Evolutionary conservation across 2,329 filamentous ascomycete species (phyloP).

Genomic region (Pseudodiploospora longispora): DNA sequence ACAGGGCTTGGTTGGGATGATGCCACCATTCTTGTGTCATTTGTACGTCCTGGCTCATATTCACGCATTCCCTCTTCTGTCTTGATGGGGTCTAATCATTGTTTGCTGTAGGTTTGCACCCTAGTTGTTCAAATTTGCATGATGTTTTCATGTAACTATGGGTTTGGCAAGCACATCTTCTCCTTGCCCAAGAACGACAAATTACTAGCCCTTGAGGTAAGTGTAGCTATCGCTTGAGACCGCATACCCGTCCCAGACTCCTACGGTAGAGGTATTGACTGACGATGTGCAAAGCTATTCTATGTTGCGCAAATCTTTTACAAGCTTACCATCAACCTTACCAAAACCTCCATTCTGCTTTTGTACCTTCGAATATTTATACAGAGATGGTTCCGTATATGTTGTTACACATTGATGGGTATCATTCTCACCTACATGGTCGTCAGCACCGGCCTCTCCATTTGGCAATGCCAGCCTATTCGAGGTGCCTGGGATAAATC

Average conservation of each 20-base stretch:
- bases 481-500: constrained; percentile 36
- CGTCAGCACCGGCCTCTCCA: constrained; percentile 35
- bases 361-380: constrained; percentile 48
- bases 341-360: constrained; percentile 43
- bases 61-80: neutral
- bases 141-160: constrained; percentile 32
- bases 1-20: constrained; percentile 34
- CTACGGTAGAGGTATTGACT: neutral
- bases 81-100: no score
- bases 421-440: constrained; percentile 38
- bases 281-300: constrained; percentile 30
- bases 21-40: constrained; percentile 33
- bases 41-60: constrained; percentile 20
- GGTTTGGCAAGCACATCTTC: constrained; percentile 33
- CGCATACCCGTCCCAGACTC: neutral
- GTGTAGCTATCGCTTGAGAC: neutral
- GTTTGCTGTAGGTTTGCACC: constrained; percentile 23
- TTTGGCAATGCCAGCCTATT: constrained; percentile 44
- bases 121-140: constrained; percentile 29
- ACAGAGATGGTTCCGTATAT: constrained; percentile 34
- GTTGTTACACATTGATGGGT: constrained; percentile 32
- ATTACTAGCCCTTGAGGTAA: constrained; percentile 29
- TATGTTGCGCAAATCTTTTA: constrained; percentile 45
- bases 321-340: constrained; percentile 45
- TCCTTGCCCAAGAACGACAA: constrained; percentile 25